Evolutionary conservation across 805 yeast species (phyloP).

Genomic region (Saturnispora gosingensis): DNA sequence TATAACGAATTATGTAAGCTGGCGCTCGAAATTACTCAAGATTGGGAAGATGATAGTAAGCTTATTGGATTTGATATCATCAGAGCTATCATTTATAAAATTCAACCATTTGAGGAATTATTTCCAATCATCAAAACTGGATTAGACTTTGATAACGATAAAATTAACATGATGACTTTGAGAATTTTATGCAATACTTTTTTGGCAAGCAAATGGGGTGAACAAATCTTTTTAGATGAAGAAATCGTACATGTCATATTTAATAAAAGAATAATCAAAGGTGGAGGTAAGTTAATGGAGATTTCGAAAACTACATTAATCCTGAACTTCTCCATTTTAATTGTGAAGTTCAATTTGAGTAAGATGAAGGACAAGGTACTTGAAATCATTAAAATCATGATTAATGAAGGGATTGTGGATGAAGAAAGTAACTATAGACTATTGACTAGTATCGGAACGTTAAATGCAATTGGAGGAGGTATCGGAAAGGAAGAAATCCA

Average conservation of each 20-base stretch:
- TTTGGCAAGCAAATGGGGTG: slow-evolving; percentile 38
- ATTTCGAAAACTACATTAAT: slow-evolving; percentile 41
- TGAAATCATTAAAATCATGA: slow-evolving; percentile 4
- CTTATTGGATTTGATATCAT: slow-evolving; percentile 54
- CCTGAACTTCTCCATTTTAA: slow-evolving; percentile 38
- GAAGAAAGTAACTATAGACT: slow-evolving; percentile 66
- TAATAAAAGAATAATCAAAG: slow-evolving; percentile 17
- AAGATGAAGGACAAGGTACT: slow-evolving; percentile 11
- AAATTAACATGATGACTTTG: slow-evolving; percentile 44
- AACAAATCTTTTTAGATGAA: slow-evolving; percentile 33
- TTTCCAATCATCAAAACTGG: slow-evolving; percentile 36
- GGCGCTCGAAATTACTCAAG: slow-evolving; percentile 20
- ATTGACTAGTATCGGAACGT: slow-evolving; percentile 54
- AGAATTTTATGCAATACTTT: slow-evolving; percentile 51
- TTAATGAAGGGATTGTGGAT: slow-evolving; percentile 18
- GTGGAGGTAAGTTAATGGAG: slow-evolving; percentile 22
- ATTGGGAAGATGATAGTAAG: slow-evolving; percentile 40
- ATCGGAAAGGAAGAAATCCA: slow-evolving; percentile 5
- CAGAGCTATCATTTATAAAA: slow-evolving; percentile 37
- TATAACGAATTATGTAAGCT: slow-evolving; percentile 17
- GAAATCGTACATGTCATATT: slow-evolving; percentile 32
- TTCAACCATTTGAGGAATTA: slow-evolving; percentile 33
- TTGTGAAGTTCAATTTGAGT: slow-evolving; percentile 23
- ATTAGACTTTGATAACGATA: slow-evolving; percentile 23
- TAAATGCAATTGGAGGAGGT: slow-evolving; percentile 24